Percentiles rank a stretch among this genome's conserved stretches.
phyloP scores from a whole-genome alignment of 202 grass and related monocot species.

The Eragrostis tef region DNA sequence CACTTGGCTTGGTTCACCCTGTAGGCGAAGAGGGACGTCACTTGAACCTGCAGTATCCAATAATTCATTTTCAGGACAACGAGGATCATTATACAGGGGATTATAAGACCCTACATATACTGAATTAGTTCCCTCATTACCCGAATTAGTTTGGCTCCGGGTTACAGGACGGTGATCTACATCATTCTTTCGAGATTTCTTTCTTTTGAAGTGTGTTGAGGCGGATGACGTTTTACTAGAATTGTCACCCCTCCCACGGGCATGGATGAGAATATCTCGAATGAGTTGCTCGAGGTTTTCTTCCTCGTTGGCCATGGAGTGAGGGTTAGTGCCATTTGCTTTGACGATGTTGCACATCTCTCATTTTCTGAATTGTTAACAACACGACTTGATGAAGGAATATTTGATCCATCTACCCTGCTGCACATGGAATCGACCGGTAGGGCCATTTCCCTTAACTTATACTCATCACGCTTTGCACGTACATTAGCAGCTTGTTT shows the following conservation, averaged over 20 bases:
- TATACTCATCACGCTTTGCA: neutral
- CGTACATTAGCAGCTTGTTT: neutral
- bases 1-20: neutral
- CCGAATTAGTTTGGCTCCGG: neutral
- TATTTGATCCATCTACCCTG: neutral
- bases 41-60: too few species aligned
- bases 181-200: neutral
- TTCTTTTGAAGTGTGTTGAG: neutral
- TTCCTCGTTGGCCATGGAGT: neutral
- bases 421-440: neutral
- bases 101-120: neutral
- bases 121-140: neutral
- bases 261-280: neutral
- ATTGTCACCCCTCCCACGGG: neutral
- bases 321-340: too few species aligned
- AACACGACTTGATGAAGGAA: neutral
- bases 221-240: neutral
- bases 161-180: neutral
- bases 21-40: neutral
- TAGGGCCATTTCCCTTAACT: neutral
- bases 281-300: neutral
- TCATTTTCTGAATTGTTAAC: too few species aligned
- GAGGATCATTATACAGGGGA: neutral
- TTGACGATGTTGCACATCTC: too few species aligned
- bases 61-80: neutral